phyloP scores from a whole-genome alignment of 352 stramenopile species.

The Globisporangium canariense region DNA sequence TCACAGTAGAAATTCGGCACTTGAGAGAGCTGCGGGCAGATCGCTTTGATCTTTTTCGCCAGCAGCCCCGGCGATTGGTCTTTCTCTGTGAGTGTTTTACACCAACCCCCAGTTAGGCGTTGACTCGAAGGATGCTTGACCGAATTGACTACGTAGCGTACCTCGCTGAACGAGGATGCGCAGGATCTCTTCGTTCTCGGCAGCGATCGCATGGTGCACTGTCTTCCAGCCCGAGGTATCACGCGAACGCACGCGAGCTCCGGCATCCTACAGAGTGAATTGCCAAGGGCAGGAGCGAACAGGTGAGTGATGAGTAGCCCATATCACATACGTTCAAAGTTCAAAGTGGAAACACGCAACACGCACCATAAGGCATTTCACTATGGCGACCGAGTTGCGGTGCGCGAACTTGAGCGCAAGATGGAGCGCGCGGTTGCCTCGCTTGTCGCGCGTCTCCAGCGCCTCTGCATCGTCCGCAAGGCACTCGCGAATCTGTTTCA shows the following conservation, averaged over 20 bases:
- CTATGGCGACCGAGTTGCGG: slow-evolving; percentile 47
- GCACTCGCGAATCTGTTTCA: slow-evolving; percentile 45
- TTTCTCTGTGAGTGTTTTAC: slow-evolving; percentile 36
- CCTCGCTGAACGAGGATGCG: slow-evolving; percentile 46
- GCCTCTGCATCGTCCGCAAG: slow-evolving; percentile 25
- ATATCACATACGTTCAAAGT: too few species aligned
- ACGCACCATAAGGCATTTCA: slow-evolving; percentile 50
- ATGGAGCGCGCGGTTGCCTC: slow-evolving; percentile 62
- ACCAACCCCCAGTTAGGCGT: background rate
- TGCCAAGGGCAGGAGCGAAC: background rate
- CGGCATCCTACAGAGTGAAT: slow-evolving; percentile 32
- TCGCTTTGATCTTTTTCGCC: slow-evolving; percentile 44
- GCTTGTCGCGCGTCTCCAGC: slow-evolving; percentile 47
- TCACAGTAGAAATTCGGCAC: slow-evolving; percentile 68
- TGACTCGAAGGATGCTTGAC: too few species aligned
- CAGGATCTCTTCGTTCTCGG: slow-evolving; percentile 61
- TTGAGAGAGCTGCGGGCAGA: slow-evolving; percentile 37
- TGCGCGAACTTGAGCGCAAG: slow-evolving; percentile 69
- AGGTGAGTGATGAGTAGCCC: too few species aligned
- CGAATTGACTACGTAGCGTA: slow-evolving; percentile 2
- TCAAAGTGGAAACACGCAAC: background rate
- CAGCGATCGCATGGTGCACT: slow-evolving; percentile 56
- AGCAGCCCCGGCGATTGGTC: slow-evolving; percentile 49
- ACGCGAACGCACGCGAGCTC: slow-evolving; percentile 58
- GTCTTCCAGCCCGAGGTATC: slow-evolving; percentile 61